Percentiles rank a stretch among this genome's conserved stretches.
Evolutionary conservation across 495 filamentous ascomycete genomes (phyloP).

Genomic region (Neurospora tetraspora): DNA sequence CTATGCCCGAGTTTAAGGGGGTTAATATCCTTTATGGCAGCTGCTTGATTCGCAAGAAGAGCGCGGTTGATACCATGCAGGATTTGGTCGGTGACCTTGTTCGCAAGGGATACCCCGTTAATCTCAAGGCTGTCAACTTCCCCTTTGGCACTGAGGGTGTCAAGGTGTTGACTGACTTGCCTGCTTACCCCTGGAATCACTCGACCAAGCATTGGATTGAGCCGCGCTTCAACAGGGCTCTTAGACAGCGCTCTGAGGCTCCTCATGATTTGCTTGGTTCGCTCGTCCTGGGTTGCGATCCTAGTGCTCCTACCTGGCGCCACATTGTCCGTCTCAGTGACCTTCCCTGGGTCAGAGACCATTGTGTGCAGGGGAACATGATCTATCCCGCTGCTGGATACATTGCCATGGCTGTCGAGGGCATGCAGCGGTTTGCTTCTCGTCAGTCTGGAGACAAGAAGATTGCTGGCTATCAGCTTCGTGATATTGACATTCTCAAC

Average conservation of each 20-base stretch:
- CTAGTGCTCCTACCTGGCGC: slow-evolving; percentile 31
- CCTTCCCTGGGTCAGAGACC: slow-evolving; percentile 39
- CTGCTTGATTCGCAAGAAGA: slow-evolving; percentile 22
- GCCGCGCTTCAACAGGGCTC: slow-evolving; percentile 30
- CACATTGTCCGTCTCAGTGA: slow-evolving; percentile 30
- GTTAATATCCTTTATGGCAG: slow-evolving; percentile 16
- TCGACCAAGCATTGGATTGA: slow-evolving; percentile 34
- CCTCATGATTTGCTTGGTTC: slow-evolving; percentile 43
- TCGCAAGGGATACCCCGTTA: slow-evolving; percentile 28
- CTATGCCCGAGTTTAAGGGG: slow-evolving; percentile 11
- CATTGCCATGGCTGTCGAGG: slow-evolving; percentile 43
- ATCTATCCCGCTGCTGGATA: slow-evolving; percentile 48
- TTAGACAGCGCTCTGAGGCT: slow-evolving; percentile 21
- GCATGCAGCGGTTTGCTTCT: slow-evolving; percentile 10
- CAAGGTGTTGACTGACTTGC: slow-evolving; percentile 24
- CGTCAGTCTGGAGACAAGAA: not conserved
- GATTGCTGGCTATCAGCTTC: slow-evolving; percentile 22
- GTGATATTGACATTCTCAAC: slow-evolving; percentile 31
- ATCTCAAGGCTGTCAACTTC: slow-evolving; percentile 31
- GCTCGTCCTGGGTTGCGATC: slow-evolving; percentile 17
- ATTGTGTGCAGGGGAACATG: slow-evolving; percentile 26
- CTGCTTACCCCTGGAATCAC: slow-evolving; percentile 39
- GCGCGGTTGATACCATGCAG: slow-evolving; percentile 24
- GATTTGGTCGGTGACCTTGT: slow-evolving; percentile 18
- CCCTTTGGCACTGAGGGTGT: slow-evolving; percentile 20